Evolutionary conservation across 2,329 filamentous ascomycete species (phyloP), one percentile per base, ranked within the genome.

Genomic region (Talaromyces amestolkiae): DNA sequence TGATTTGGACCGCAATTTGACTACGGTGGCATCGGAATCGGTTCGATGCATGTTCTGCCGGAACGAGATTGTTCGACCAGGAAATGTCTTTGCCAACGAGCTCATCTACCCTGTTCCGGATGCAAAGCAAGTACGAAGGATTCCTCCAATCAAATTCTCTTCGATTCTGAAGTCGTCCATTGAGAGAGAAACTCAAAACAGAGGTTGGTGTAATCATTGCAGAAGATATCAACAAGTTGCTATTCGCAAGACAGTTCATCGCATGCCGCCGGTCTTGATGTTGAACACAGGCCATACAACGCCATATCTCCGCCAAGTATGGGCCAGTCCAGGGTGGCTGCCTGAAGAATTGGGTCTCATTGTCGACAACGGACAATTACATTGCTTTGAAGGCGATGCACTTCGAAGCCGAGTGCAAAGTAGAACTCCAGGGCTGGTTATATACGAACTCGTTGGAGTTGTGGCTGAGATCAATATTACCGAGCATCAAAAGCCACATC

Each of bases 301-400:
- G 54, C 85, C 88, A 2, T 87, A 92, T 41, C 89, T 89, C 71
- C 85, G 90, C 66, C 83, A 77, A 35, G 71, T 97, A 17, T 99
- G 96, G 96, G 87, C 91, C 1, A 92, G 89, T 13, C 92, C 92
- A 0, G 92, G 91, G 17, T 99, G 94, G 89, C 82, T 99, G 13
- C 95, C 95, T 0, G 91, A 95, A 73, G 93, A 98, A 75, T 93
- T 99, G 72, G 95, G 95, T 43, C 87, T 99, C 72, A 91, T 96
- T 65, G 87, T 97, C 65, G 91, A 96, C 66, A 87, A 91, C 72
- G 92, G 92, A n/a, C 91, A 96, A 73, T 91, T 98, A 74, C 93
- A 92, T 77, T 97, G 93, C 77, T 98, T 93, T 69, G 93, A 99
- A 77, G 94, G 95, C 2, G 90, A 96, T 62, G 93, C 98, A 72